These are phyloP conservation scores for Linum tenue DNA, from an alignment of 345 rosid genomes.

Conservation along the genomic window DNA sequence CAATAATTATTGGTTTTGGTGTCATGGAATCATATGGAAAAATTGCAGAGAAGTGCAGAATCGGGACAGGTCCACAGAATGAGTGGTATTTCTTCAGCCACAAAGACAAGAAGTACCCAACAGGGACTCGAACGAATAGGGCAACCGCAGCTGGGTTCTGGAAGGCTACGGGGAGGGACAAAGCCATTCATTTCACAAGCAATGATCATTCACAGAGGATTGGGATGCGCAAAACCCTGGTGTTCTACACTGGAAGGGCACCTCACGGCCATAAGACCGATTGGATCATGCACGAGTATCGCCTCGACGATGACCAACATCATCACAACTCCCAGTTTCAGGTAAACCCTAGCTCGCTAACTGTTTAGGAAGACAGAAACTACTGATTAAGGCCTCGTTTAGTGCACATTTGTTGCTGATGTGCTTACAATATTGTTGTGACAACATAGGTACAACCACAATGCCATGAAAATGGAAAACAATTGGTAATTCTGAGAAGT, in stretches of 20 bases:
- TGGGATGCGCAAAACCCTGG: constrained; percentile 96
- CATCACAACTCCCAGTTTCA: constrained; percentile 42
- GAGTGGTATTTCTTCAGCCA: constrained; percentile 99
- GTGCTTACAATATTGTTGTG: background rate
- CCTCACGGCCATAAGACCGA: constrained; percentile 98
- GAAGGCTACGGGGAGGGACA: constrained; percentile 99
- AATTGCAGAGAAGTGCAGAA: constrained; percentile 68
- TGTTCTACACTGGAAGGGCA: constrained; percentile 95
- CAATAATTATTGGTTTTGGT: too few relatives aligned
- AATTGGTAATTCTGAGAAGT: background rate
- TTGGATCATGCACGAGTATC: constrained; percentile 99
- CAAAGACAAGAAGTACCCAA: constrained; percentile 97
- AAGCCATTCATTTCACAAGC: constrained; percentile 62
- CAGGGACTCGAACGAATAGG: constrained; percentile 90
- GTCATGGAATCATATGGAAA: background rate
- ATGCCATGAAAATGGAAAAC: background rate
- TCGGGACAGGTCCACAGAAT: constrained; percentile 92
- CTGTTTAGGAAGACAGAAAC: background rate
- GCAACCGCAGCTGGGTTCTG: constrained; percentile 97
- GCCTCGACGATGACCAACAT: constrained; percentile 43
- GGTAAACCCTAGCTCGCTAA: constrained; percentile 24
- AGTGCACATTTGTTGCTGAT: background rate
- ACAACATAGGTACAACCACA: too few relatives aligned
- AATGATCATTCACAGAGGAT: constrained; percentile 45
- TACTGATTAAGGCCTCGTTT: background rate